Evolutionary conservation across 768 basidiomycete genomes (phyloP), one percentile per base, ranked within the genome.

Genomic region (Russula griseocarnosa): DNA sequence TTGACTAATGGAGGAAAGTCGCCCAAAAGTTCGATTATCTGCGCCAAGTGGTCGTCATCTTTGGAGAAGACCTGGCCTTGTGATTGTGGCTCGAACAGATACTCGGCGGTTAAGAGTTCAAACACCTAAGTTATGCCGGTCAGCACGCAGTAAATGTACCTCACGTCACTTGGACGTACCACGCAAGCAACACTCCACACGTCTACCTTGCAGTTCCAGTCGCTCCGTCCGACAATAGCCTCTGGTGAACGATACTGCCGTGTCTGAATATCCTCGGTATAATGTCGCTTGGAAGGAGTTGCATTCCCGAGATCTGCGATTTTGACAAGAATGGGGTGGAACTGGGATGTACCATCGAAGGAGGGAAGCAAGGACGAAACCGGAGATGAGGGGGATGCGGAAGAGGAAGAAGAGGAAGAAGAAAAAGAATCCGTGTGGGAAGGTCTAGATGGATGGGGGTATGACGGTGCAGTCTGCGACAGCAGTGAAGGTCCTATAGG

Each of bases 211-310:
- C 84, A 79, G 68, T 87, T 91, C 94, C 94, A 97, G 69, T 92
- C 90, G 40, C 82, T 83, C 60, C 86, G 84, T 20, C 94, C 94
- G 20, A 95, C 77, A 69, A 97, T 94, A 59, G 92, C 94, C 74
- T 97, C 94, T n/a, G 94, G 94, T 30, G 90, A 84, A 66, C 94
- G 88, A 73, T 97, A 97, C 72, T 96, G 94, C 49, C 94, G 84
- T n/a, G 94, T 97, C 76, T 96, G 94, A 68, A 95, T 96, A 72
- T 94, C 94, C 71, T 95, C 94, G 10, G 94, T 96, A 73, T 85
- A 97, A 73, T 96, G 93, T 70, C 86, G 86, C 68, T 78, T 87
- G n/a, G 90, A 87, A 18, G 92, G 94, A 40, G 94, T 94, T 28
- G 94, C 94, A 73, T 97, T 97, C 28, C 94, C 94, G 50, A 97